Conservation (phyloP, 73 alveolate genomes). For the Tetrahymena thermophila region DNA sequence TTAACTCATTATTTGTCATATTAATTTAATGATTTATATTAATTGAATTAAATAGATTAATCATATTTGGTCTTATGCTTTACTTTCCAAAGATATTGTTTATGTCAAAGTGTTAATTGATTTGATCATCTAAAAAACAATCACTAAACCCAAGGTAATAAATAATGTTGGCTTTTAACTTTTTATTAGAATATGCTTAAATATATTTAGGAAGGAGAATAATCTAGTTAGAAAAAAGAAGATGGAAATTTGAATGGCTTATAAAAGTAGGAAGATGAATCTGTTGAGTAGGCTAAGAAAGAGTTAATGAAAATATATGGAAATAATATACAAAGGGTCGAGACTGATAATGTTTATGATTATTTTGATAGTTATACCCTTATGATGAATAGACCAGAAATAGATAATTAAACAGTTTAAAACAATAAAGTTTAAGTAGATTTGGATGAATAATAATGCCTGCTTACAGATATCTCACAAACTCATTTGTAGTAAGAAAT, state of each 20-base stretch:
- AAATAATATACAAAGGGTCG: background rate
- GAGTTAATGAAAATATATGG: background rate
- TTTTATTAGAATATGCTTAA: background rate
- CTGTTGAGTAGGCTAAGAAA: background rate
- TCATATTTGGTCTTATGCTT: background rate
- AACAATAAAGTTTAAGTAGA: background rate
- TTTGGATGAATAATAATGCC: background rate
- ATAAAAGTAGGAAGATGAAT: background rate
- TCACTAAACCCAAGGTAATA: background rate
- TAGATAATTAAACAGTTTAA: background rate
- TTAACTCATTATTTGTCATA: background rate
- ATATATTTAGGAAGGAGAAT: background rate
- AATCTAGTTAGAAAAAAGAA: background rate
- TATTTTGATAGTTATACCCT: background rate
- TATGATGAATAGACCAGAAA: background rate
- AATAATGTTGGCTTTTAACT: background rate
- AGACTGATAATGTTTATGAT: background rate
- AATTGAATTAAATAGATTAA: background rate
- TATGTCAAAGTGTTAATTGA: background rate
- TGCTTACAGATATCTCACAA: background rate
- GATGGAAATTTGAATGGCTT: background rate
- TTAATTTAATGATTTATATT: background rate
- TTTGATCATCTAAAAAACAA: background rate
- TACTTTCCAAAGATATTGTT: background rate
- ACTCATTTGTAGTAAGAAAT: background rate